Conservation (phyloP, 1,284 basidiomycete species). For the Puccinia polysora region DNA sequence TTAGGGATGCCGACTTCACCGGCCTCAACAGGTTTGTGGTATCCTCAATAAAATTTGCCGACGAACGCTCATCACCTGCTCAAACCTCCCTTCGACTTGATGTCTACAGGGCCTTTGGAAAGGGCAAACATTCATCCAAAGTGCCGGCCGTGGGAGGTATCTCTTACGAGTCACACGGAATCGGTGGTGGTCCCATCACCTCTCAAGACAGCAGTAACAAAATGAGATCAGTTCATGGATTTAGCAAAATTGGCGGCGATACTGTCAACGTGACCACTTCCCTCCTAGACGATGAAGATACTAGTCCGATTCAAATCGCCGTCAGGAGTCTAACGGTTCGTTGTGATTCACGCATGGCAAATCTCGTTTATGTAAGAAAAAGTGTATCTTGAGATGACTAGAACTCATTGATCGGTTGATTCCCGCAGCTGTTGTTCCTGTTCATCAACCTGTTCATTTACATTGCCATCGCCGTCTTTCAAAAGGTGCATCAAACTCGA, state of each 20-base stretch:
- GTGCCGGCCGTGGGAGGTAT: not conserved
- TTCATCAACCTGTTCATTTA: slow-evolving; percentile 46
- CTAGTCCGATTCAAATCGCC: slow-evolving; percentile 14
- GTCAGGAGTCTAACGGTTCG: slow-evolving; percentile 23
- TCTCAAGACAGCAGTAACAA: not conserved
- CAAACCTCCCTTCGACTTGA: not conserved
- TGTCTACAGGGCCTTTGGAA: slow-evolving; percentile 36
- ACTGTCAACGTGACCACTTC: not conserved
- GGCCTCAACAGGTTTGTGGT: slow-evolving; percentile 28
- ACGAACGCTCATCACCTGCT: not conserved
- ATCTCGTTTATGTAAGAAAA: not conserved
- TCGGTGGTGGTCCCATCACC: slow-evolving; percentile 22
- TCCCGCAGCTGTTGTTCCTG: slow-evolving; percentile 35
- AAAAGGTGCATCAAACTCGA: slow-evolving; percentile 29
- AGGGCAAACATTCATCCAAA: slow-evolving; percentile 41
- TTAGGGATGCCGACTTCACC: slow-evolving; percentile 38
- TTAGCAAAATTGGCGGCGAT: not conserved
- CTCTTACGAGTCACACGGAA: slow-evolving; percentile 18
- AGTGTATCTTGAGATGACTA: not conserved
- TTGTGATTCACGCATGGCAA: not conserved
- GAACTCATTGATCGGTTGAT: not conserved
- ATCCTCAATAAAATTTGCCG: not conserved
- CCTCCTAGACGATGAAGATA: slow-evolving; percentile 40
- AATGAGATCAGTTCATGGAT: not conserved
- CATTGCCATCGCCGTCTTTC: slow-evolving; percentile 47